Conservation (phyloP, 1,284 basidiomycete genomes). For the Marasmius oreades region DNA sequence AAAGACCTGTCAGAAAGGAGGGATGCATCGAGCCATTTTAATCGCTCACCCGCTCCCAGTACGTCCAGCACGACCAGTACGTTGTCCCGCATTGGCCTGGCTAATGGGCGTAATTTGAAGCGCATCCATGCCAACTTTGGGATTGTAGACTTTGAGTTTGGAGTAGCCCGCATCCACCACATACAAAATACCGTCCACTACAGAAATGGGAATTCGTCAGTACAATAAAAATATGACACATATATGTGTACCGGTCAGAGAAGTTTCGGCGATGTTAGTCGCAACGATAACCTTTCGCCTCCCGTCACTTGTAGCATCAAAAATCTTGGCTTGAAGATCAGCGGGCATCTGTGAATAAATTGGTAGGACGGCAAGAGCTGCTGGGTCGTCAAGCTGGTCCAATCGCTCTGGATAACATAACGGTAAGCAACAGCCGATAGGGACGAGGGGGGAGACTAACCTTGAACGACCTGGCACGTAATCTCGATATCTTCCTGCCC, state of each 20-base stretch:
- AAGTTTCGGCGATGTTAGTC: constrained; percentile 99
- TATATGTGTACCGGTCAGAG: constrained; percentile 70
- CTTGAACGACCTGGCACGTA: constrained; percentile 87
- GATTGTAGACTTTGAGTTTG: constrained; percentile 98
- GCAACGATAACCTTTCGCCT: constrained; percentile 96
- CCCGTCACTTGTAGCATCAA: constrained; percentile 92
- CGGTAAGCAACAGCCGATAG: constrained; percentile 11
- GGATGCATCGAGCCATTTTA: not conserved
- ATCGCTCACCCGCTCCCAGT: constrained; percentile 83
- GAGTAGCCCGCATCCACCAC: constrained; percentile 97
- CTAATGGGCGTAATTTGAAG: constrained; percentile 98
- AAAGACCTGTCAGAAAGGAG: constrained; percentile 10
- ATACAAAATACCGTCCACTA: constrained; percentile 95
- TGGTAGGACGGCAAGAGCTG: constrained; percentile 84
- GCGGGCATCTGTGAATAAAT: constrained; percentile 99
- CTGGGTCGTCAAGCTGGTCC: constrained; percentile 86
- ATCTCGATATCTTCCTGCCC: constrained; percentile 99
- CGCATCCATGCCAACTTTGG: constrained; percentile 98
- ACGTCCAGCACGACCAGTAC: constrained; percentile 93
- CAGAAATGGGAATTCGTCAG: constrained; percentile 19
- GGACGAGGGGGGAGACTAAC: constrained; percentile 33
- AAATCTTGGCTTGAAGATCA: constrained; percentile 97
- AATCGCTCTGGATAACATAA: constrained; percentile 74
- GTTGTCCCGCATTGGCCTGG: constrained; percentile 95
- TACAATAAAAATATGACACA: not conserved